Evolutionary conservation across 495 filamentous ascomycete species (phyloP), one percentile per base, ranked within the genome.

Genomic region (Neurospora sp.): DNA sequence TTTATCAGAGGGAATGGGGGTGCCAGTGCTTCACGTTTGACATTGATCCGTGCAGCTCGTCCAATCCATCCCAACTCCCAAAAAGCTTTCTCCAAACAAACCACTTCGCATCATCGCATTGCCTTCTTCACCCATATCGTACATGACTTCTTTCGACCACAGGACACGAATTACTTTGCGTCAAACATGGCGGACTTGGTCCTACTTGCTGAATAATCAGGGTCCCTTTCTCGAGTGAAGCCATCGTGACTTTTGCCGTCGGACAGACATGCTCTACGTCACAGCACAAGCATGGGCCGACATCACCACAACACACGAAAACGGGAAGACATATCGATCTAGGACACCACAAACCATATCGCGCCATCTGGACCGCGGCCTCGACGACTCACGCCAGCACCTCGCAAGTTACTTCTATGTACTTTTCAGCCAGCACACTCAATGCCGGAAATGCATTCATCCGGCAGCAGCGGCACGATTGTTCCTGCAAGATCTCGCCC

Each of bases 1-100:
- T 0, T 7, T 31, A 59, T 59, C 1, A 16, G 0, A 14, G 20
- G 22, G 5, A 59, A 7, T 4, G 0, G n/a, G n/a, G 0, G 1
- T 3, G 10, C 27, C 18, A 48, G 2, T 20, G 10, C 46, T 53
- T 22, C n/a, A 22, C 10, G 20, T 2, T 27, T 61, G 6, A 5
- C 14, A 35, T 3, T 12, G 22, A 31, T 31, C 27, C 27, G 27
- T 31, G 27, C 3, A 31, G 27, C 27, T 31, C 27, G 27, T 31
- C 27, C 27, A 31, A 4, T 31, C 27, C 27, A 31, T 31, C 27
- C 27, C 27, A 31, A 3, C 27, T n/a, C 27, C 27, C 27, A 31
- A 31, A 31, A 31, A 31, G 27, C 27, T 3, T 0, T 4, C 27
- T 31, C 27, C 27, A 31, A 31, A 31, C 27, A 3, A 3, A 31